These are phyloP conservation scores for Chlorella ohadii DNA, from an alignment of 139 green algal genomes.

Conservation along the genomic window DNA sequence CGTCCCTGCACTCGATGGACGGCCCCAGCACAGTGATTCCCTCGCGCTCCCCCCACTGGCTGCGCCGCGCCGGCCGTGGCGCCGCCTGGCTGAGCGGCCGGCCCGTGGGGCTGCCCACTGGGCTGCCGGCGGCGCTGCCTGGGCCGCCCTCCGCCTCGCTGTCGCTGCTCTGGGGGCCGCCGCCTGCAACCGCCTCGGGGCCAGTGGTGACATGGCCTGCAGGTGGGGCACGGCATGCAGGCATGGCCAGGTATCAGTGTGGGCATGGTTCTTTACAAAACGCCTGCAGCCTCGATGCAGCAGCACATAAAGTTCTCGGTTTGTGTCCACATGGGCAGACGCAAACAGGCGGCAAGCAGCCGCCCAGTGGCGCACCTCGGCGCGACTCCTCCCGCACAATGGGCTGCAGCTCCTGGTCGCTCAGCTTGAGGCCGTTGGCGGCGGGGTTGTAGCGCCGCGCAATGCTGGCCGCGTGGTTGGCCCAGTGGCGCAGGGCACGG, in stretches of 20 bases:
- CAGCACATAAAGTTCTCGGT: too few species aligned
- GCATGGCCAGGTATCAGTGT: too few species aligned
- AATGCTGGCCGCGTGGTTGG: conserved; percentile 7
- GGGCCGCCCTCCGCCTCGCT: not conserved
- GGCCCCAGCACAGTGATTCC: not conserved
- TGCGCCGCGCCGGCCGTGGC: not conserved
- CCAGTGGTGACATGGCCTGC: not conserved
- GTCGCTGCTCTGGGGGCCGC: not conserved
- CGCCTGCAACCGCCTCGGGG: not conserved
- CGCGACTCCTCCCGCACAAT: not conserved
- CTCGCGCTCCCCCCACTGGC: not conserved
- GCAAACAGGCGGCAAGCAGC: not conserved
- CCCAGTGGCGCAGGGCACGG: conserved; percentile 31
- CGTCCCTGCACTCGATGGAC: not conserved
- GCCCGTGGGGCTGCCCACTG: not conserved
- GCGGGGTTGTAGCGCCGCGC: conserved; percentile 13
- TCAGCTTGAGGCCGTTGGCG: conserved; percentile 41
- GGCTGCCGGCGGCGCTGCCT: not conserved
- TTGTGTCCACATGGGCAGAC: too few species aligned
- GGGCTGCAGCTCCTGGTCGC: conserved; percentile 17
- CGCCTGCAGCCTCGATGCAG: too few species aligned
- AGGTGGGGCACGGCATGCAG: not conserved
- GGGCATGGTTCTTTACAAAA: too few species aligned
- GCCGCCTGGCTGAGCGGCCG: not conserved
- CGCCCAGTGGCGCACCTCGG: not conserved